Conservation (phyloP, 73 alveolate species). For the Stentor coeruleus region DNA sequence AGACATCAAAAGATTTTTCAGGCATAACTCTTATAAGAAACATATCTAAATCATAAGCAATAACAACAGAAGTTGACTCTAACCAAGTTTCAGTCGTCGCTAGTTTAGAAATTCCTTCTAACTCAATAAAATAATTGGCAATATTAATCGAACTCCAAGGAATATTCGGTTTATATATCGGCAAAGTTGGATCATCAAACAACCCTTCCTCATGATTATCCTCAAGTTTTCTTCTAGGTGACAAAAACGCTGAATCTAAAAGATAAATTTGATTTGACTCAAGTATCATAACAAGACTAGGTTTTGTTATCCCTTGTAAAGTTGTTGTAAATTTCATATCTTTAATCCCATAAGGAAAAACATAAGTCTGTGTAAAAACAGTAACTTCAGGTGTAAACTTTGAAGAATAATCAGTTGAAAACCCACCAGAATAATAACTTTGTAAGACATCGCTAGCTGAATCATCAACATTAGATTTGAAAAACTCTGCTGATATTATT, state of each 20-base stretch:
- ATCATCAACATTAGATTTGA: slow-evolving; percentile 14
- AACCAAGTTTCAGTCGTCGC: slow-evolving; percentile 42
- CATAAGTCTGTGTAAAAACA: slow-evolving; percentile 47
- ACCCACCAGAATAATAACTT: slow-evolving; percentile 34
- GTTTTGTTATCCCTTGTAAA: slow-evolving; percentile 51
- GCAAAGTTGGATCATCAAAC: slow-evolving; percentile 37
- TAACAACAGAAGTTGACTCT: slow-evolving; percentile 51
- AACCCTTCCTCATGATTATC: slow-evolving; percentile 31
- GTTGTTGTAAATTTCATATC: slow-evolving; percentile 45
- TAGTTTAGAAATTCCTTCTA: slow-evolving; percentile 38
- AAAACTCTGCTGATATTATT: slow-evolving; percentile 34
- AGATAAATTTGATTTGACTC: slow-evolving; percentile 39
- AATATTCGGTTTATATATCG: slow-evolving; percentile 53
- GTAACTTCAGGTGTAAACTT: slow-evolving; percentile 35
- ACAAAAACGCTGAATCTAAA: slow-evolving; percentile 25
- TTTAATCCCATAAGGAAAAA: slow-evolving; percentile 39
- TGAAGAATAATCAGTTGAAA: slow-evolving; percentile 28
- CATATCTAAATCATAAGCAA: slow-evolving; percentile 50
- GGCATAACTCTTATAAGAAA: slow-evolving; percentile 49
- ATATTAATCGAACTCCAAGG: slow-evolving; percentile 33
- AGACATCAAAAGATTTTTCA: slow-evolving; percentile 55
- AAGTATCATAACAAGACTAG: slow-evolving; percentile 36
- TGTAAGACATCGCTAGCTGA: slow-evolving; percentile 29
- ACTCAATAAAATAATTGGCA: slow-evolving; percentile 29
- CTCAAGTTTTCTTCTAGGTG: slow-evolving; percentile 59